Evolutionary conservation across 139 green algal genomes (phyloP), one percentile per base, ranked within the genome.

Genomic region (Auxenochlorella protothecoides): DNA sequence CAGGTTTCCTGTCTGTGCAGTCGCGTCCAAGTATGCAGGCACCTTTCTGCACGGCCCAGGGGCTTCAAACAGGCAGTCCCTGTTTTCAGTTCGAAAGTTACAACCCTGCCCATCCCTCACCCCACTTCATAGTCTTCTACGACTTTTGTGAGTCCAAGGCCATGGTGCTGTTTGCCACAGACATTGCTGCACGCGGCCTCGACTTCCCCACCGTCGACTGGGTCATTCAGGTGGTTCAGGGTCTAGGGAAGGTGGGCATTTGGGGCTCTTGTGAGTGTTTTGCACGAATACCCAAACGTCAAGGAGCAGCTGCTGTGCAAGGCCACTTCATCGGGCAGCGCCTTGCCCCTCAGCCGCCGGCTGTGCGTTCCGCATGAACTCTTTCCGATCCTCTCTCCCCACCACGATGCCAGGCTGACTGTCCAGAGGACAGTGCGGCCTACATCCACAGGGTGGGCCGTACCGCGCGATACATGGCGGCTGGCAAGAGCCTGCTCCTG

Each of bases 201-300:
- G 93, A 98, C 84, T 97, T 98, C 80, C 93, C 93, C 51, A 82
- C 82, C 3, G 87, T 97, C 53, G 94, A 98, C 79, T 98, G 94
- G 93, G 97, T 98, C 79, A 93, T 99, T n/a, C 94, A 98, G 74
- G 72, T 76, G 72, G 8, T 57, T 27, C 27, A 44, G 27, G 27
- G 27, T 44, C 27, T 44, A 44, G 27, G 27, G 27, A 44, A 44
- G 27, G 27, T 44, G 27, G 27, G 27, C 27, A 44, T 44, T 44
- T 44, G 27, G 27, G 27, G 27, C 27, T 44, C 27, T 44, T 44
- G 27, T 44, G 27, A 44, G 1, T 2, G 27, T 44, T 0, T 44
- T 44, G 27, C 27, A 44, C 27, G 1, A 1, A 44, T 44, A 44
- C 27, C 27, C 27, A 44, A 44, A 44, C 27, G 27, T 44, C 27